A percentile compares a stretch with the other conserved stretches of the same genome.
Evolutionary conservation across 176 grass and related monocot genomes (phyloP).

Genomic region (Guadua angustifolia): DNA sequence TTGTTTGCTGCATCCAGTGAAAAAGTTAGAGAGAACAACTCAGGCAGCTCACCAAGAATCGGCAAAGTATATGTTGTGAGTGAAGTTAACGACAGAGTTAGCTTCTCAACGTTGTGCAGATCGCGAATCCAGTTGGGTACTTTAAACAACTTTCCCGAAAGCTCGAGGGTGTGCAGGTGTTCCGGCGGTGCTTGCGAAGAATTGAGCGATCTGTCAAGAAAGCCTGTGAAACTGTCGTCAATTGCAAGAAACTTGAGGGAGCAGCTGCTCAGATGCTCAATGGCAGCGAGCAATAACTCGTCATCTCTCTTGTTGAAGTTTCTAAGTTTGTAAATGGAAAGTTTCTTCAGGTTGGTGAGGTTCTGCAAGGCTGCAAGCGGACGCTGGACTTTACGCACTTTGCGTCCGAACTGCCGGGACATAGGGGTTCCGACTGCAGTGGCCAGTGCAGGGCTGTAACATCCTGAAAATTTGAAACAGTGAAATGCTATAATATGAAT

Average conservation of each 20-base stretch:
- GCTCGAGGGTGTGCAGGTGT: conserved; percentile 14
- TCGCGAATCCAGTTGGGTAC: background rate
- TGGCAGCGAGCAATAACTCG: conserved; percentile 3
- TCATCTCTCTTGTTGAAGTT: rapidly evolving
- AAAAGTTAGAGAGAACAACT: conserved; percentile 28
- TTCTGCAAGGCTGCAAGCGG: too few relatives aligned
- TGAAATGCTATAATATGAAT: too few relatives aligned
- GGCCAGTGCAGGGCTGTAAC: too few relatives aligned
- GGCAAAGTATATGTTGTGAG: background rate
- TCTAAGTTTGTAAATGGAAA: too few relatives aligned
- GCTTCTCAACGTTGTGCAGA: conserved; percentile 34
- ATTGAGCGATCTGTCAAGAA: background rate
- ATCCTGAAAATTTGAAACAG: too few relatives aligned
- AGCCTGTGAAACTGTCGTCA: conserved; percentile 32
- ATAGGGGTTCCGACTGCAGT: too few relatives aligned
- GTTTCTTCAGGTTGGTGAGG: too few relatives aligned
- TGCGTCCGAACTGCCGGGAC: too few relatives aligned
- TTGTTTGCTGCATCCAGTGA: background rate
- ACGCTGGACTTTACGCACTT: too few relatives aligned
- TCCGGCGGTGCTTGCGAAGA: background rate
- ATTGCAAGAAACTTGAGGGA: conserved; percentile 35
- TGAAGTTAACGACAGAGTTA: conserved; percentile 33
- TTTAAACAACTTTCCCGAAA: conserved; percentile 5
- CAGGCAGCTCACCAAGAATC: background rate
- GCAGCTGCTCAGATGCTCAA: conserved; percentile 48